Base-by-base conservation (phyloP, 108 stramenopile genomes). In the Nitzschia putrida region DNA sequence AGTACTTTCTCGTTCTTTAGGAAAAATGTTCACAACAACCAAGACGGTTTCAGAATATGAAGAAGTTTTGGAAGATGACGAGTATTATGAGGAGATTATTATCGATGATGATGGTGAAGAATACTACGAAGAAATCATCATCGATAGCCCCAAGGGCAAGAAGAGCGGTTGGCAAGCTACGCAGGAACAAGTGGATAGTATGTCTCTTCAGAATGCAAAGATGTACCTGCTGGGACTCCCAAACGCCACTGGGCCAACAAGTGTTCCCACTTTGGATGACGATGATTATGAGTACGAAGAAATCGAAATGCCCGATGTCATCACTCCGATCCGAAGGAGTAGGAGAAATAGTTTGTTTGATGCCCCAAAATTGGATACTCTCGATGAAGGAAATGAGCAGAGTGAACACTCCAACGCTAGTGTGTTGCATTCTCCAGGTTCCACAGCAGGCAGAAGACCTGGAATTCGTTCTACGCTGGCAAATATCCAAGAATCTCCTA, bases 221-320 rank as follows among this genome's bases (percentile, higher is more conserved):
- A 9, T 40, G 40, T 63, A 45, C 24, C 24, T 63, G 8, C 8
- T 47, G 7, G 61, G 43, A 2, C 61, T 63, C 2, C 61, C 61
- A 1, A 21, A 44, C 20, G 61, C 61, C 44, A 63, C 16, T 16
- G 61, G 61, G 8, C 61, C 42, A 8, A 63, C 61, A 1, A 22
- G 25, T 63, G 61, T 38, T 12, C 61, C 61, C 12, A 25, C 44
- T 0, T 44, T 16, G 22, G n/a, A 44, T 8, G 16, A n/a, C 8
- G 61, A 63, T 22, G 61, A 63, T 24, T 63, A 63, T 8, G 61
- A 63, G 44, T 63, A 63, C 20, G 61, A 63, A 63, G 61, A 63
- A 63, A 63, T 63, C 5, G 61, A 63, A 38, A 44, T 63, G 11
- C 44, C 44, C 18, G 61, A 63, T 23, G 42, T 22, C 1, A 66